Evolutionary conservation across 2,329 filamentous ascomycete species (phyloP), one percentile per base, ranked within the genome.

Genomic region (Alternaria sp.): DNA sequence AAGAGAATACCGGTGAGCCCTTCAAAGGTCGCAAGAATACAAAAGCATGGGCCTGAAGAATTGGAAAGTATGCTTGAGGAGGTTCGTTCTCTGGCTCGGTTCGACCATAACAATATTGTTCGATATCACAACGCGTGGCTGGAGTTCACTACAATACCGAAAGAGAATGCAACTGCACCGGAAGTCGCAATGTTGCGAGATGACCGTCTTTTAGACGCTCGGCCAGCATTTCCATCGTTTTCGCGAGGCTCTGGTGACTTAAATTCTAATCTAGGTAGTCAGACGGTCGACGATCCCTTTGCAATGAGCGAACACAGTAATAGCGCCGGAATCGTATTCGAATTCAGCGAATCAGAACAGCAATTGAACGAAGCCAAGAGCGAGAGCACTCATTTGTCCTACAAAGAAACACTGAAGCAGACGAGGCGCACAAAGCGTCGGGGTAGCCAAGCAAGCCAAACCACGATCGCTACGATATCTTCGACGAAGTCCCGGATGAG

Each of bases 41-140:
- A 83, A 45, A 76, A 81, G 51, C 79, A 81, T 23, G 84, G 83
- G 1, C 76, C 83, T 31, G 76, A 81, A 51, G 85, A 85, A 59
- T 74, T 88, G 40, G 84, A 87, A 65, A 80, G 76, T 49, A 80
- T 88, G 31, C 78, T 89, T 53, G 81, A 82, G 55, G 87, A 90
- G 72, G 83, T 89, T 8, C 81, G 86, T 46, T 86, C 86, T 0
- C 78, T 90, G 42, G 87, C 88, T 45, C 80, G 81, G 26, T 78
- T 90, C 14, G 84, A 89, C 44, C 88, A 90, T 72, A 81, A 81
- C 5, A 89, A 90, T 68, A 84, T 90, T 54, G 88, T 90, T 34
- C 82, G 87, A 24, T 90, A 90, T 66, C 86, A 86, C 68, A 82
- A 83, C 51, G 85, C 85, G 13, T 90, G 88, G 88, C 79, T 89